Evolutionary conservation across 2,329 filamentous ascomycete species (phyloP).

Genomic region (Endoconidiophora polonica): DNA sequence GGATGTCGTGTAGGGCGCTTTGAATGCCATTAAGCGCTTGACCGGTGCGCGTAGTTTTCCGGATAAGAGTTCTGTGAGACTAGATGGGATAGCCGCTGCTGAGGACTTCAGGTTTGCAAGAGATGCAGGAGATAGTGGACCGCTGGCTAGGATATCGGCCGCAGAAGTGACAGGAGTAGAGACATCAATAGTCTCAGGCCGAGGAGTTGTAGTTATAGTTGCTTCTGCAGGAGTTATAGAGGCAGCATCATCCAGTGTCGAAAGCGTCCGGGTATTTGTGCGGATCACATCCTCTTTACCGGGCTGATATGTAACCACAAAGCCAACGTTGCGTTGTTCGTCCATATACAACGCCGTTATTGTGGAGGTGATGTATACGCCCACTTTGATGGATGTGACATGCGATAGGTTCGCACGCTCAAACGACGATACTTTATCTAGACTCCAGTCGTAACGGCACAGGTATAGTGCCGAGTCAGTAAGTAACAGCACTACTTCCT

Average conservation of each 20-base stretch:
- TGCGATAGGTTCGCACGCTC: slow-evolving; percentile 68
- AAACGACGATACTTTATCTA: slow-evolving; percentile 86
- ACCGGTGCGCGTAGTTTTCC: slow-evolving; percentile 21
- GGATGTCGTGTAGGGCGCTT: slow-evolving; percentile 37
- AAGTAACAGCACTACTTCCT: slow-evolving; percentile 74
- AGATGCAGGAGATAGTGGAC: background rate
- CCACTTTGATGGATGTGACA: slow-evolving; percentile 55
- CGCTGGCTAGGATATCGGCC: background rate
- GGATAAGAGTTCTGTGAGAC: slow-evolving; percentile 27
- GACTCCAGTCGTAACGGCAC: slow-evolving; percentile 85
- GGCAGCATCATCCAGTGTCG: slow-evolving; percentile 21
- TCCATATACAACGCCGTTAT: slow-evolving; percentile 63
- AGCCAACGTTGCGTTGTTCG: slow-evolving; percentile 64
- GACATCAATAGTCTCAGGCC: background rate
- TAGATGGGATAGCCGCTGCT: slow-evolving; percentile 18
- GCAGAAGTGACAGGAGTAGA: background rate
- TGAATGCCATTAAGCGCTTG: slow-evolving; percentile 33
- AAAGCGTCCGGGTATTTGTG: slow-evolving; percentile 74
- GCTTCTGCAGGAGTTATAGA: background rate
- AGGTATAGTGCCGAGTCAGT: slow-evolving; percentile 76
- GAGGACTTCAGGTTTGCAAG: slow-evolving; percentile 1
- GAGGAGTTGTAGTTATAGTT: background rate
- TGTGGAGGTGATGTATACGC: slow-evolving; percentile 81
- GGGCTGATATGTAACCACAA: slow-evolving; percentile 62
- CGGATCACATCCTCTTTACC: slow-evolving; percentile 55